phyloP scores from a whole-genome alignment of 768 basidiomycete species.

The Suillus ampliporus region DNA sequence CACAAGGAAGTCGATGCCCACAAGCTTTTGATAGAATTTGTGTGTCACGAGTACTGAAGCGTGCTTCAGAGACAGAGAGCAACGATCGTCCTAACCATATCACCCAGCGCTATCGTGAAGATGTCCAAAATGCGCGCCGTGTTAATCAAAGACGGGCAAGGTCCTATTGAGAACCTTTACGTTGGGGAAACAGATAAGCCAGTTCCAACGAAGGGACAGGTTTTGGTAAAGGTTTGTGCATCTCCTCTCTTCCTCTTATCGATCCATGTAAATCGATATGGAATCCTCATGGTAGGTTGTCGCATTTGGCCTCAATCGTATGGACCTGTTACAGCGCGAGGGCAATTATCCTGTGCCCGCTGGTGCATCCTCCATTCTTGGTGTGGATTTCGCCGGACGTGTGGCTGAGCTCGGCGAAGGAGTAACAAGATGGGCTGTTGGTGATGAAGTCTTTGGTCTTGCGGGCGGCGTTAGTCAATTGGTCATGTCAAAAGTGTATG shows the following conservation, averaged over 20 bases:
- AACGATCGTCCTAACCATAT: neutral
- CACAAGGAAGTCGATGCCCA: neutral
- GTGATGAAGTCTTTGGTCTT: slow-evolving; percentile 81
- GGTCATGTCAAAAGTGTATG: neutral
- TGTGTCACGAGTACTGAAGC: too few species aligned
- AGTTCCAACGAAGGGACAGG: slow-evolving; percentile 55
- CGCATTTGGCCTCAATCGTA: slow-evolving; percentile 88
- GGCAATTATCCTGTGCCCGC: slow-evolving; percentile 80
- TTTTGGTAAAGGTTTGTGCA: slow-evolving; percentile 79
- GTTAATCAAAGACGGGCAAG: slow-evolving; percentile 75
- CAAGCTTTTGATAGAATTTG: neutral
- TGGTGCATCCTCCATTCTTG: slow-evolving; percentile 76
- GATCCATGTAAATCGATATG: slow-evolving; percentile 2
- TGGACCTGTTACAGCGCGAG: slow-evolving; percentile 79
- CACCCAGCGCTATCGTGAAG: neutral
- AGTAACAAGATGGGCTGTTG: slow-evolving; percentile 59
- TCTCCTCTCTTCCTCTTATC: slow-evolving; percentile 4
- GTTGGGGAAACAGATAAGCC: slow-evolving; percentile 76
- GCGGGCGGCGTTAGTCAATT: slow-evolving; percentile 71
- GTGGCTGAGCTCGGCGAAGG: slow-evolving; percentile 59
- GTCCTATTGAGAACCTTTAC: slow-evolving; percentile 78
- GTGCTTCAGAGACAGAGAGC: neutral
- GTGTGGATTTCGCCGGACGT: slow-evolving; percentile 85
- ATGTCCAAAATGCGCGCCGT: slow-evolving; percentile 72
- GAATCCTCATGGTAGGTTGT: slow-evolving; percentile 53